Conservation (phyloP, 1,139 yeast species). For the Kurtzmaniella quercitrusa region DNA sequence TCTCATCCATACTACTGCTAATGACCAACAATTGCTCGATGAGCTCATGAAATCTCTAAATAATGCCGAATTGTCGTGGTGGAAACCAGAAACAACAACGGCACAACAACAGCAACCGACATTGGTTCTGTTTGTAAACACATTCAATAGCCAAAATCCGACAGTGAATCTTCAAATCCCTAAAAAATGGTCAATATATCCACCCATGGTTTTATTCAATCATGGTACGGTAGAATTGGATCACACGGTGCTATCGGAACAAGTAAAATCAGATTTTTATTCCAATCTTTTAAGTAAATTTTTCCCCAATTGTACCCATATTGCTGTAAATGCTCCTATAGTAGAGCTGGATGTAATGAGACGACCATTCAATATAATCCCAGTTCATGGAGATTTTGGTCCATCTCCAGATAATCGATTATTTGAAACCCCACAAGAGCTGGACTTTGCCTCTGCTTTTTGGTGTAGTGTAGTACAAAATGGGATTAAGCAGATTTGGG, state of each 20-base stretch:
- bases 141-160: background rate
- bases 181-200: constrained; percentile 57
- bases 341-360: constrained; percentile 53
- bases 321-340: constrained; percentile 73
- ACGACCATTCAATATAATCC: constrained; percentile 54
- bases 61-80: background rate
- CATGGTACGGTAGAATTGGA: constrained; percentile 34
- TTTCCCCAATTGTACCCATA: constrained; percentile 43
- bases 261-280: constrained; percentile 18
- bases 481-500: constrained; percentile 77
- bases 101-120: no score
- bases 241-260: constrained; percentile 24
- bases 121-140: background rate
- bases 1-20: background rate
- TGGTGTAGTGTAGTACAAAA: constrained; percentile 76
- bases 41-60: background rate
- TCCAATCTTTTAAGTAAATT: constrained; percentile 14
- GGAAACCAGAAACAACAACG: background rate
- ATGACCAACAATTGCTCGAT: background rate
- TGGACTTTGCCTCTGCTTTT: constrained; percentile 50
- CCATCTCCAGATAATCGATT: constrained; percentile 24
- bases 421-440: constrained; percentile 33
- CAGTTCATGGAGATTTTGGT: constrained; percentile 67
- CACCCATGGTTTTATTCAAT: constrained; percentile 61
- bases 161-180: constrained; percentile 27